Evolutionary conservation across 2,329 filamentous ascomycete species (phyloP).

Genomic region (Alternaria sp.): DNA sequence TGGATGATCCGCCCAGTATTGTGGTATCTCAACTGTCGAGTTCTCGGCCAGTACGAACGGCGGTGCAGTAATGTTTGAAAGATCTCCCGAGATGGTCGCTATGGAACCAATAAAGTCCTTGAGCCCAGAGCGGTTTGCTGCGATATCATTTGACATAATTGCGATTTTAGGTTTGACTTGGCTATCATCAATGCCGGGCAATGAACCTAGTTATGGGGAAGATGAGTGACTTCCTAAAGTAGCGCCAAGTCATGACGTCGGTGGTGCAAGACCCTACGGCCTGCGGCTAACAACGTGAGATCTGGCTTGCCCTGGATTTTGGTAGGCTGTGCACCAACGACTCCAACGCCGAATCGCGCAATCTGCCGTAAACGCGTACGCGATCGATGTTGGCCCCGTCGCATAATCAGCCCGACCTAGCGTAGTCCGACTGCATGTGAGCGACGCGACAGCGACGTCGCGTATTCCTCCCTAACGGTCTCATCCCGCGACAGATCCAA

Average conservation of each 20-base stretch:
- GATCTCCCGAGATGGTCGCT: conserved; percentile 54
- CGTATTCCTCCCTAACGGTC: neutral
- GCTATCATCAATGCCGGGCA: neutral
- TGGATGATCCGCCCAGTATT: conserved; percentile 56
- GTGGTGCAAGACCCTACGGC: neutral
- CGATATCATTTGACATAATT: conserved; percentile 28
- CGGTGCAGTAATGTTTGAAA: conserved; percentile 56
- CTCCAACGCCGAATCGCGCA: neutral
- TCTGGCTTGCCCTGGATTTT: neutral
- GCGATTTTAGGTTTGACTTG: neutral
- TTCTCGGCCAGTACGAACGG: conserved; percentile 55
- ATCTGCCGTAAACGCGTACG: neutral
- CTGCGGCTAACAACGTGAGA: neutral
- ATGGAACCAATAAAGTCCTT: conserved; percentile 49
- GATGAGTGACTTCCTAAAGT: neutral
- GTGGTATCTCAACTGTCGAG: conserved; percentile 54
- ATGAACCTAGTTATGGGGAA: conserved; percentile 2
- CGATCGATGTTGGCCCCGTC: neutral
- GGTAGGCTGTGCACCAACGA: conserved; percentile 4
- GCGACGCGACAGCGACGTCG: neutral
- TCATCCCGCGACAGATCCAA: neutral
- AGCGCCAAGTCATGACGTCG: conserved; percentile 17
- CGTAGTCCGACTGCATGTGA: neutral
- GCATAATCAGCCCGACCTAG: neutral
- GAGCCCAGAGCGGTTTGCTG: conserved; percentile 37